Evolutionary conservation across 2,329 filamentous ascomycete genomes (phyloP).

Genomic region (Dothistroma pini): DNA sequence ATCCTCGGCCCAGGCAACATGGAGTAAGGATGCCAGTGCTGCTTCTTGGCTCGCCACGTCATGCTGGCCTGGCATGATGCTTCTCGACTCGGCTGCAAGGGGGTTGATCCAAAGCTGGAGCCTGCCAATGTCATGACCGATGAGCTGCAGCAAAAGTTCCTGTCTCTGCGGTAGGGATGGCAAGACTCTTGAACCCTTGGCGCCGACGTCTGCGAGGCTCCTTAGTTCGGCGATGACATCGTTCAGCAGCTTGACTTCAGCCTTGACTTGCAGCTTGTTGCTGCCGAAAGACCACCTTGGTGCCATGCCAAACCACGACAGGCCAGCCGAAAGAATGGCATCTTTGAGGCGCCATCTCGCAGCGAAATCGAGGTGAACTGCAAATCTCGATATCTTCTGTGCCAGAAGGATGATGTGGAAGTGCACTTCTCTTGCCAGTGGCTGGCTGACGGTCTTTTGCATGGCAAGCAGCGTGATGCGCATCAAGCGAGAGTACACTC

Average conservation of each 20-base stretch:
- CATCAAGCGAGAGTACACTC: conserved; percentile 76
- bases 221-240: conserved; percentile 70
- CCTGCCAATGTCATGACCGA: conserved; percentile 80
- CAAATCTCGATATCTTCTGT: conserved; percentile 70
- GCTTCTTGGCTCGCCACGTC: conserved; percentile 40
- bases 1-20: conserved; percentile 81
- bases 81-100: conserved; percentile 56
- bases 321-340: conserved; percentile 75
- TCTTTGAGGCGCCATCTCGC: conserved; percentile 84
- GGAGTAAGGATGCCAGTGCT: conserved; percentile 54
- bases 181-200: conserved; percentile 45
- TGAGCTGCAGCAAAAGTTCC: conserved; percentile 71
- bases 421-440: conserved; percentile 85
- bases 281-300: conserved; percentile 94
- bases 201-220: conserved; percentile 59
- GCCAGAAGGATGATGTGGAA: conserved; percentile 85
- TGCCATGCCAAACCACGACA: conserved; percentile 82
- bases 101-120: conserved; percentile 89
- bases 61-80: conserved; percentile 30
- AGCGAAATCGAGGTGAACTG: conserved; percentile 59
- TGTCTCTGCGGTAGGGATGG: conserved; percentile 74
- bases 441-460: conserved; percentile 68
- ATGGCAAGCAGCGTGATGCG: conserved; percentile 74
- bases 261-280: conserved; percentile 88
- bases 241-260: conserved; percentile 75